Percentiles rank a stretch among this genome's conserved stretches.
These are phyloP conservation scores for Colletotrichum lupini DNA, from an alignment of 2,329 filamentous ascomycete species.

Conservation along the genomic window DNA sequence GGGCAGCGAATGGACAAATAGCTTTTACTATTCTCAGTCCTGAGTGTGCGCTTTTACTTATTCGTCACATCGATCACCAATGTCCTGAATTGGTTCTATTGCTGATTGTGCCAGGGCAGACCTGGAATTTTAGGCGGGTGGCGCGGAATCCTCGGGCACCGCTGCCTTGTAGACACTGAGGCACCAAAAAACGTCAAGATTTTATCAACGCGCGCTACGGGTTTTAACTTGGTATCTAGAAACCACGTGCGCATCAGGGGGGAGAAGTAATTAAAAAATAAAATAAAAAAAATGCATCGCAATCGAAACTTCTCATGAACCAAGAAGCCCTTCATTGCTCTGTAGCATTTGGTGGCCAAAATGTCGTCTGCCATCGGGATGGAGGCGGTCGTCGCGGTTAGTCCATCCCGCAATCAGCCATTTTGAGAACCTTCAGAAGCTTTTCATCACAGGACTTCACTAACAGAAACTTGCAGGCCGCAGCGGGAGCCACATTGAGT, in stretches of 20 bases:
- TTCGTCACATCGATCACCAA: not conserved
- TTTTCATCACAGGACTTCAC: not conserved
- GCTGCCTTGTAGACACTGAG: not conserved
- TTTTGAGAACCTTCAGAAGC: no score
- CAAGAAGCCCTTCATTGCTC: no score
- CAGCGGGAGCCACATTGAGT: slow-evolving; percentile 24
- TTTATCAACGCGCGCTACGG: not conserved
- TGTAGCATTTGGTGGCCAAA: not conserved
- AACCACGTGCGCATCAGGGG: not conserved
- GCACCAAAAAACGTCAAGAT: not conserved
- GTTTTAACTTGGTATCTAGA: not conserved
- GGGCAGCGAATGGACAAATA: no score
- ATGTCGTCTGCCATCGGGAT: not conserved
- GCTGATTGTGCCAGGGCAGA: not conserved
- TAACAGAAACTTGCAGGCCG: not conserved
- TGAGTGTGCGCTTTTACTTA: no score
- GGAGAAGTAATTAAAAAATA: not conserved
- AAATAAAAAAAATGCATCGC: not conserved
- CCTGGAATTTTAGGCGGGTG: not conserved
- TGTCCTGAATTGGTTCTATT: not conserved
- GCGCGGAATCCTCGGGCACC: not conserved
- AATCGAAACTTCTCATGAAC: not conserved
- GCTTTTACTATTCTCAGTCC: no score
- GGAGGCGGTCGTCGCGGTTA: not conserved
- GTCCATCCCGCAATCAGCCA: not conserved